A percentile compares a stretch with the other conserved stretches of the same genome.
phyloP scores from a whole-genome alignment of 2,329 filamentous ascomycete species.

The Fusarium nelsonii region DNA sequence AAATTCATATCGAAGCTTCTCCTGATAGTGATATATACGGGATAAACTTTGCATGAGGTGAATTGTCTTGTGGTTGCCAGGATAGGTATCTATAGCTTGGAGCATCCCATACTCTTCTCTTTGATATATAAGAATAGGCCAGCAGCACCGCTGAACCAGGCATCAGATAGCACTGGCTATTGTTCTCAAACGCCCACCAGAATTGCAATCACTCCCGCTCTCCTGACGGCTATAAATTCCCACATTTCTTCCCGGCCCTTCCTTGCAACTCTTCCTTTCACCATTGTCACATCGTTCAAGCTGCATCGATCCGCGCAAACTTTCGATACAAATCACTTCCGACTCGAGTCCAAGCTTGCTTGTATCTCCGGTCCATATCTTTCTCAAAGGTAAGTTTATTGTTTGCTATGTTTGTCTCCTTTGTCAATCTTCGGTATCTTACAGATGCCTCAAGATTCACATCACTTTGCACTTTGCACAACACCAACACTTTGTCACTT shows the following conservation, averaged over 20 bases:
- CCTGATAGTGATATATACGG: background rate
- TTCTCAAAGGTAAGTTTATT: conserved; percentile 10
- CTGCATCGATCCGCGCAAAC: background rate
- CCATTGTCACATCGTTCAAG: conserved; percentile 5
- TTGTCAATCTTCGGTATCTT: conserved; percentile 10
- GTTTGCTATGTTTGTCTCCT: background rate
- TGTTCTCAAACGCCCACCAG: background rate
- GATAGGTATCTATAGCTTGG: background rate
- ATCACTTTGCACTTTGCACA: background rate
- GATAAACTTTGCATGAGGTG: background rate
- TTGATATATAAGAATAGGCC: conserved; percentile 5
- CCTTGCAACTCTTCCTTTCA: conserved; percentile 6
- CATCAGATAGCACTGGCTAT: conserved; percentile 1
- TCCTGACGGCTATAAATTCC: conserved; percentile 19
- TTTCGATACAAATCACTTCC: background rate
- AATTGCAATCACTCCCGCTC: conserved; percentile 8
- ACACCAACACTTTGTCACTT: background rate
- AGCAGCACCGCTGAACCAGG: conserved; percentile 1
- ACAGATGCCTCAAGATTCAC: conserved; percentile 3
- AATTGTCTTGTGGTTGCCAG: background rate
- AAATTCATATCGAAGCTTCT: background rate
- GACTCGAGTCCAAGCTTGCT: conserved; percentile 10
- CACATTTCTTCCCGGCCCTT: background rate
- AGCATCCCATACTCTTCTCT: conserved; percentile 5
- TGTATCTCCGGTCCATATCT: background rate